These are phyloP conservation scores for Cucurbita ficifolia DNA, from an alignment of 306 rosid species.

Conservation along the genomic window DNA sequence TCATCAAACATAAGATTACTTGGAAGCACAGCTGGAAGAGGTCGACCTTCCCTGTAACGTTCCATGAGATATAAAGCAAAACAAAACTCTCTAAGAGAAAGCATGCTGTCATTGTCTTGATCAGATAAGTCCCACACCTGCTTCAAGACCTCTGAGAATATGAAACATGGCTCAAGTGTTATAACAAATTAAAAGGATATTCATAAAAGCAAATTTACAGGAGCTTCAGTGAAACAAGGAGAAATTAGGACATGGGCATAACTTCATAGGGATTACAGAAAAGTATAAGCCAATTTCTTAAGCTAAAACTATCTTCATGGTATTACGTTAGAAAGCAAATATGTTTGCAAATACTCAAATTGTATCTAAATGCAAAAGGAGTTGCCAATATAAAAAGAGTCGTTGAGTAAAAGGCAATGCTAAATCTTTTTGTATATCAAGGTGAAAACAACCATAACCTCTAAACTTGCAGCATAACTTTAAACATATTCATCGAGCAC, in stretches of 20 bases:
- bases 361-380: not conserved
- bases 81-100: constrained; percentile 87
- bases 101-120: constrained; percentile 97
- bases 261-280: not conserved
- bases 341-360: not conserved
- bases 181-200: constrained; percentile 5
- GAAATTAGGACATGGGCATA: not conserved
- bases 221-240: not conserved
- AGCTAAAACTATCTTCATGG: not conserved
- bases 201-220: not conserved
- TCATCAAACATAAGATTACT: constrained; percentile 54
- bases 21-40: constrained; percentile 73
- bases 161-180: constrained; percentile 14
- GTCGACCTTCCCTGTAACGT: constrained; percentile 76
- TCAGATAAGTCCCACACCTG: constrained; percentile 97
- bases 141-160: constrained; percentile 71
- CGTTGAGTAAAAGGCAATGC: not conserved
- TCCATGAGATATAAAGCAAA: constrained; percentile 92
- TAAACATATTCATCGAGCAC: not conserved
- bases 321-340: not conserved
- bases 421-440: not conserved
- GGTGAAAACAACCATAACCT: not conserved
- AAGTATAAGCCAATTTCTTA: not conserved
- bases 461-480: not conserved
- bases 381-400: not conserved